Conservation (phyloP, 192 early-diverging fungal species). For the Helicostylum pulchrum region DNA sequence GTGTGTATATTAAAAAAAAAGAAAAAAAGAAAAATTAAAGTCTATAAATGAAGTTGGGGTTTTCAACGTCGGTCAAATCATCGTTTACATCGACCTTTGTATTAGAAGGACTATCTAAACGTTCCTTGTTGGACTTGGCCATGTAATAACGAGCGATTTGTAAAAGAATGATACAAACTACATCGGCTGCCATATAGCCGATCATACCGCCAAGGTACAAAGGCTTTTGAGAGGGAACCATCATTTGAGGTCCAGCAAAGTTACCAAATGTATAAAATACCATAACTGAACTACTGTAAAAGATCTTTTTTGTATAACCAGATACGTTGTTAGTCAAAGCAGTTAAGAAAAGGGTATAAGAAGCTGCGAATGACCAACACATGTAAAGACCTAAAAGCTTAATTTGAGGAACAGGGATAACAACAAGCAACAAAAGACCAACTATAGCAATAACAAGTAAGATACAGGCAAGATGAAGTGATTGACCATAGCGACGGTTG, state of each 20-base stretch:
- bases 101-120: background rate
- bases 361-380: constrained; percentile 16
- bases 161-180: constrained; percentile 11
- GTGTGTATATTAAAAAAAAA: background rate
- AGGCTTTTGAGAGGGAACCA: constrained; percentile 21
- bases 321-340: constrained; percentile 25
- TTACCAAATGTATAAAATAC: constrained; percentile 31
- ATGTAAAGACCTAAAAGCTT: constrained; percentile 29
- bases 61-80: constrained; percentile 25
- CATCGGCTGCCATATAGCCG: constrained; percentile 21
- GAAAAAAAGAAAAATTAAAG: constrained; percentile 4
- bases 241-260: constrained; percentile 26
- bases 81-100: constrained; percentile 5
- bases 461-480: constrained; percentile 13
- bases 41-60: constrained; percentile 25
- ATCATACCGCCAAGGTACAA: constrained; percentile 28
- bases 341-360: constrained; percentile 22
- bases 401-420: constrained; percentile 15
- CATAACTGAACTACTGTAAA: constrained; percentile 14
- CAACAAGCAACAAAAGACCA: constrained; percentile 29
- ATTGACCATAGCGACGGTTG: constrained; percentile 24
- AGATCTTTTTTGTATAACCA: constrained; percentile 34
- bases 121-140: constrained; percentile 6
- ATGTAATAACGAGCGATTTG: constrained; percentile 15
- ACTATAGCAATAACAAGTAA: constrained; percentile 10